Base-by-base conservation (phyloP, 75 land plant genomes). In the Isoetes taiwanensis region DNA sequence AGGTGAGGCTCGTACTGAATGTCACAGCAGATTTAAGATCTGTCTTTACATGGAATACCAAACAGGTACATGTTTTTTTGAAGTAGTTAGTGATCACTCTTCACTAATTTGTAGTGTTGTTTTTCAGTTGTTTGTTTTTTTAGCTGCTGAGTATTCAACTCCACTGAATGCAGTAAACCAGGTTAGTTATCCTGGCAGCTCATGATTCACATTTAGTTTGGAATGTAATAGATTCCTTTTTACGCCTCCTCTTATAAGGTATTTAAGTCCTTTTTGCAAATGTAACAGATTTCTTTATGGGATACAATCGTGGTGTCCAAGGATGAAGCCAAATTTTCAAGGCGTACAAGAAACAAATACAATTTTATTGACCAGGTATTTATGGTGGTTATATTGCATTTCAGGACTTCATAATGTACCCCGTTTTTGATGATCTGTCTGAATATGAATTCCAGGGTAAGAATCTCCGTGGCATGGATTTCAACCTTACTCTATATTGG, bases 31-130 rank as follows among this genome's bases (percentile, higher is more conserved):
- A 87, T 43, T 59, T 87, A 14, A 61, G 68, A 46, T 84, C 94
- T 3, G 40, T 84, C 56, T 87, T 87, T 62, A 84, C 94, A 9
- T 87, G 94, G 94, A 87, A 87, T 56, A 84, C 94, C 26, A 87
- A 87, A 50, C 94, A 87, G 94, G 94, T 87, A 32, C 57, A 25
- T 17, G 25, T 2, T 10, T 31, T 28, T 41, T 26, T 24, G 5
- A 14, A 27, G n/a, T n/a, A n/a, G n/a, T n/a, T n/a, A n/a, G n/a
- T n/a, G n/a, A n/a, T n/a, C n/a, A n/a, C n/a, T n/a, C n/a, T n/a
- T 58, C 30, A 41, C 9, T 20, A 5, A 61, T 57, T 2, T 2
- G 2, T 39, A 2, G 53, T 32, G 1, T 54, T 3, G 14, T 59
- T 16, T 54, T 61, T 38, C 71, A 88, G 95, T 80, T 88, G 20